Conservation (phyloP, 352 stramenopile genomes). For the Phytopythium montanum region DNA sequence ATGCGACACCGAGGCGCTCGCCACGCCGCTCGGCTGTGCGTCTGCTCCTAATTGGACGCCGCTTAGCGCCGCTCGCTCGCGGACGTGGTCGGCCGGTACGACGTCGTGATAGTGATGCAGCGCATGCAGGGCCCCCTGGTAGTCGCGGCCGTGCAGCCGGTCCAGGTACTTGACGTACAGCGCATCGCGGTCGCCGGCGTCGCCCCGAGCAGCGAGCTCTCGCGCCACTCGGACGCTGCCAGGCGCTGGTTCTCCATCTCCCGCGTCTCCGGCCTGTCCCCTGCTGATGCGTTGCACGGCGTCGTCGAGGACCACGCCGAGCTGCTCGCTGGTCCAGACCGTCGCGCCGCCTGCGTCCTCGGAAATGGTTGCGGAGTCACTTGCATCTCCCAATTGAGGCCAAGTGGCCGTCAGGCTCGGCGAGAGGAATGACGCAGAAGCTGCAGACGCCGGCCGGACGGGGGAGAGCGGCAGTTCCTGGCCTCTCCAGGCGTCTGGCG, state of each 20-base stretch:
- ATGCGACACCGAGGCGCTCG: slow-evolving; percentile 10
- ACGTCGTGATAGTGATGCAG: slow-evolving; percentile 95
- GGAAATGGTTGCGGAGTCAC: not conserved
- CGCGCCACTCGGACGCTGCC: not conserved
- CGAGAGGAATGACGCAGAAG: not conserved
- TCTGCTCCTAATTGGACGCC: not conserved
- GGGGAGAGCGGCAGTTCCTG: slow-evolving; percentile 34
- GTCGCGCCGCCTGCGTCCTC: slow-evolving; percentile 18
- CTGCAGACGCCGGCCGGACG: slow-evolving; percentile 10
- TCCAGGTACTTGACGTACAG: slow-evolving; percentile 89
- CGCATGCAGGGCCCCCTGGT: slow-evolving; percentile 81
- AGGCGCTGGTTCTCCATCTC: not conserved
- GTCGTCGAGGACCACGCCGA: slow-evolving; percentile 57
- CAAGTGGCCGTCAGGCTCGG: not conserved
- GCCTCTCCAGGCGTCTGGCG: slow-evolving; percentile 15
- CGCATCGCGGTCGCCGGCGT: slow-evolving; percentile 21
- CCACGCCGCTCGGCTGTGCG: not conserved
- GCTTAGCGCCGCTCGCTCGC: not conserved
- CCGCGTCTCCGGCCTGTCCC: not conserved
- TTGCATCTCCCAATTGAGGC: not conserved
- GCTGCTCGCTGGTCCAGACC: slow-evolving; percentile 53
- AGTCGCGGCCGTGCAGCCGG: slow-evolving; percentile 77
- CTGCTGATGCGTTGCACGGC: slow-evolving; percentile 19
- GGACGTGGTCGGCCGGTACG: slow-evolving; percentile 43
- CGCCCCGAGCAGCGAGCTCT: not conserved